Percentiles rank a stretch among this genome's conserved stretches.
Evolutionary conservation across 2,329 filamentous ascomycete species (phyloP).

Genomic region (Penicillium nordicum): DNA sequence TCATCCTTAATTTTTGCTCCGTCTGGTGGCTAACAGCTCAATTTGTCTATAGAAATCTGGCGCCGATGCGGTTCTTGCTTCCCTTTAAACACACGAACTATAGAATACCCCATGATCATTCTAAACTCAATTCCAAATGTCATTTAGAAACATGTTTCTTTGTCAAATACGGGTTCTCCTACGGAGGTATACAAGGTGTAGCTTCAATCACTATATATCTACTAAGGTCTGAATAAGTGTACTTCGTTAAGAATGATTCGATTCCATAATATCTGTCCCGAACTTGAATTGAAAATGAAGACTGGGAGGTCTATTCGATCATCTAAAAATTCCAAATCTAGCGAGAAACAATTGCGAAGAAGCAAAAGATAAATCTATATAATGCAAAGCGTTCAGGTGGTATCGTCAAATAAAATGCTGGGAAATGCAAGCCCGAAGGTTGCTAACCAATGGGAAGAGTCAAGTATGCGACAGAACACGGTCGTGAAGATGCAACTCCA

Average conservation of each 20-base stretch:
- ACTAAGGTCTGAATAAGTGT: background rate
- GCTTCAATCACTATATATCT: background rate
- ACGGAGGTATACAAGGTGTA: background rate
- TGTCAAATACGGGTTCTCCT: background rate
- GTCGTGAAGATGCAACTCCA: constrained; percentile 27
- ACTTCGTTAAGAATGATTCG: too few species aligned
- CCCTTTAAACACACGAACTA: constrained; percentile 19
- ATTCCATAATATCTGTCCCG: background rate
- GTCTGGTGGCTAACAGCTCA: background rate
- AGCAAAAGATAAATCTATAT: background rate
- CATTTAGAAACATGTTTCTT: background rate
- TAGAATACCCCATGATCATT: background rate
- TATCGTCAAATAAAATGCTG: background rate
- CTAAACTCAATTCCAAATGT: background rate
- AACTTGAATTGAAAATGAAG: background rate
- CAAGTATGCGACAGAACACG: constrained; percentile 9
- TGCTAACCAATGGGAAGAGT: background rate
- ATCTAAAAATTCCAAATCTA: background rate
- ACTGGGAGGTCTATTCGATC: background rate
- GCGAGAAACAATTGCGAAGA: background rate
- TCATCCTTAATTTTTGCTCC: background rate
- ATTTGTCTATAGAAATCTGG: constrained; percentile 28
- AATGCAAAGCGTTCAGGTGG: background rate
- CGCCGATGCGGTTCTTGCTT: constrained; percentile 34
- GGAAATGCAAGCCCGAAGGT: background rate